These are phyloP conservation scores for Globisporangium parvum DNA, from an alignment of 352 stramenopile species.

Conservation along the genomic window DNA sequence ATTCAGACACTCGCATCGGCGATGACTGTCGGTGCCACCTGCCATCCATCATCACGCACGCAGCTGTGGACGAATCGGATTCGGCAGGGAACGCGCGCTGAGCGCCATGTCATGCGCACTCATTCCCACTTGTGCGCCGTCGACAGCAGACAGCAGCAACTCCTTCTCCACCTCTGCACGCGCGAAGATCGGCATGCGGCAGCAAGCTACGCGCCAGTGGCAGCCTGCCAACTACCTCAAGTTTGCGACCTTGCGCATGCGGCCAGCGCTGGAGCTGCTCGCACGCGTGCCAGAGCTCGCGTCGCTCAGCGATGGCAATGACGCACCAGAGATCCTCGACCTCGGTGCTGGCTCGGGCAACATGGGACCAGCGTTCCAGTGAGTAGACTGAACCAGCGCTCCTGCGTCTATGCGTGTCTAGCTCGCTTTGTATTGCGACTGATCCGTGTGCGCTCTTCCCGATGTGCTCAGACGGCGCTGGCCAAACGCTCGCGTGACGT, in stretches of 20 bases:
- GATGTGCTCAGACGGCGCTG: conserved; percentile 33
- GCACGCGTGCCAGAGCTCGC: conserved; percentile 25
- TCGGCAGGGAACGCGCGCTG: too few species aligned
- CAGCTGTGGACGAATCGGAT: too few species aligned
- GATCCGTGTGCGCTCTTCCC: not conserved
- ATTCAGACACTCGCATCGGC: too few species aligned
- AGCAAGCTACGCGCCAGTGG: conserved; percentile 39
- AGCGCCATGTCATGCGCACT: too few species aligned
- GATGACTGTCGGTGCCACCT: too few species aligned
- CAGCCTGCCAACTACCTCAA: conserved; percentile 53
- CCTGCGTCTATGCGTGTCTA: not conserved
- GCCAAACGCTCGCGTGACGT: conserved; percentile 39
- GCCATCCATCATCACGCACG: too few species aligned
- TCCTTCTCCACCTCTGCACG: too few species aligned
- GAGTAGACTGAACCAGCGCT: conserved; percentile 4
- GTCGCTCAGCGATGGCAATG: not conserved
- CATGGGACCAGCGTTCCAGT: conserved; percentile 61
- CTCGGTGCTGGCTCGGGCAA: conserved; percentile 64
- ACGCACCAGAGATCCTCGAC: conserved; percentile 40
- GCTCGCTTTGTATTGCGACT: not conserved
- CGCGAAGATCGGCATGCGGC: conserved; percentile 3
- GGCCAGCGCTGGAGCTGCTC: conserved; percentile 59
- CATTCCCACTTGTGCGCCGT: too few species aligned
- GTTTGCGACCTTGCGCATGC: conserved; percentile 53
- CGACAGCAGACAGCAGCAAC: too few species aligned